These are phyloP conservation scores for Solanum lignicaule DNA, from an alignment of 257 asterid species.

Conservation along the genomic window DNA sequence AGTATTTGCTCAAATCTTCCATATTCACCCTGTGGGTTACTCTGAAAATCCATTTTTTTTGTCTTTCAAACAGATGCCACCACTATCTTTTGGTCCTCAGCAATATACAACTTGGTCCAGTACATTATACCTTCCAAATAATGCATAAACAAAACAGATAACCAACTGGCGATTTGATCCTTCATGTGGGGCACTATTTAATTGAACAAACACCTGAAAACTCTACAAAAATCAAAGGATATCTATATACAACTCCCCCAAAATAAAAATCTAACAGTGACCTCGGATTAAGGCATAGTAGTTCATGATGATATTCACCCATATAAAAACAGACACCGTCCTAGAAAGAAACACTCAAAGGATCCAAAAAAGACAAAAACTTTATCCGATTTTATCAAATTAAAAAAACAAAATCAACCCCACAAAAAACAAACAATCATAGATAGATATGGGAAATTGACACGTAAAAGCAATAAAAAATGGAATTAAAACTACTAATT, in stretches of 20 bases:
- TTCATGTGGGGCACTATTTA: not conserved
- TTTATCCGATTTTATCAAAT: not conserved
- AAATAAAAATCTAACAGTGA: not conserved
- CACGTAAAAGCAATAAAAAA: not conserved
- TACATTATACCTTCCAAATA: not conserved
- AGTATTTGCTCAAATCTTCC: slow-evolving; percentile 89
- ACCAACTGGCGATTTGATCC: not conserved
- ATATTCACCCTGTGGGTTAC: slow-evolving; percentile 47
- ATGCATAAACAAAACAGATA: not conserved
- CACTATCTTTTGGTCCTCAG: slow-evolving; percentile 6
- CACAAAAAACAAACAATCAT: not conserved
- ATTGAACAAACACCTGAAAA: not conserved
- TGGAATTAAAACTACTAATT: not conserved
- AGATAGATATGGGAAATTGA: not conserved
- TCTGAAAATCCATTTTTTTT: slow-evolving; percentile 64
- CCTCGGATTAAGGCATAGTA: not conserved
- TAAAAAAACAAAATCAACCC: not conserved
- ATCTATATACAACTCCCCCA: not conserved
- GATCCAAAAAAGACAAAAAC: not conserved
- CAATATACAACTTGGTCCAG: not conserved
- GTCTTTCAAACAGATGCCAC: slow-evolving; percentile 12
- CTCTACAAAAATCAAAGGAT: not conserved
- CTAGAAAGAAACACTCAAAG: not conserved
- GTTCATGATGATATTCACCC: not conserved
- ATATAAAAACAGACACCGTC: not conserved